Conservation (phyloP, 768 basidiomycete species). For the Multifurca ochricompacta region DNA sequence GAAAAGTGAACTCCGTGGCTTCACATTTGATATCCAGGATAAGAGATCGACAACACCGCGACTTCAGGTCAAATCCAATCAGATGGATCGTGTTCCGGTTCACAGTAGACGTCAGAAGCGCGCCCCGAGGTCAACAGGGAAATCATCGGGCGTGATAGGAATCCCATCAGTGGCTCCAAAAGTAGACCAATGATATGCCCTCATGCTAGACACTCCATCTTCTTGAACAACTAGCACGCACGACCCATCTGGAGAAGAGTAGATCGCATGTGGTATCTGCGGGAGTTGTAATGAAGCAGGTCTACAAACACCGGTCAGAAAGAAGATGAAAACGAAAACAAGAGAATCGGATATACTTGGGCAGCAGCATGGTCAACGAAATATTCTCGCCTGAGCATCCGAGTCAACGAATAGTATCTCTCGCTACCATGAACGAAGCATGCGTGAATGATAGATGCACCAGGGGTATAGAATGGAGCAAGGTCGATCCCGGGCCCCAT, state of each 20-base stretch:
- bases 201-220: conserved; percentile 20
- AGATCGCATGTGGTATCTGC: conserved; percentile 29
- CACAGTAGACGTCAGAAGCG: conserved; percentile 39
- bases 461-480: conserved; percentile 34
- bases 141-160: conserved; percentile 27
- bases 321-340: neutral
- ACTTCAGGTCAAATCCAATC: conserved; percentile 32
- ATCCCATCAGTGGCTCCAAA: conserved; percentile 47
- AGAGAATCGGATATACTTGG: conserved; percentile 32
- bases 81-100: conserved; percentile 37
- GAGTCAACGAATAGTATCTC: conserved; percentile 45
- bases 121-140: conserved; percentile 20
- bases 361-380: conserved; percentile 44
- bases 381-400: conserved; percentile 37
- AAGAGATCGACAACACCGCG: conserved; percentile 34
- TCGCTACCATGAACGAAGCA: conserved; percentile 45
- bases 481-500: conserved; percentile 38
- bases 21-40: conserved; percentile 47
- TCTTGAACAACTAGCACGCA: conserved; percentile 36
- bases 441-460: conserved; percentile 29
- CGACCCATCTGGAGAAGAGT: conserved; percentile 48
- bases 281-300: conserved; percentile 39
- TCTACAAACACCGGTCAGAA: conserved; percentile 27
- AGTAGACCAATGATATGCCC: conserved; percentile 48
- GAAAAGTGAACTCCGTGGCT: conserved; percentile 50